Evolutionary conservation across 192 early-diverging fungal genomes (phyloP), one percentile per base, ranked within the genome.

Genomic region (Geranomyces variabilis): DNA sequence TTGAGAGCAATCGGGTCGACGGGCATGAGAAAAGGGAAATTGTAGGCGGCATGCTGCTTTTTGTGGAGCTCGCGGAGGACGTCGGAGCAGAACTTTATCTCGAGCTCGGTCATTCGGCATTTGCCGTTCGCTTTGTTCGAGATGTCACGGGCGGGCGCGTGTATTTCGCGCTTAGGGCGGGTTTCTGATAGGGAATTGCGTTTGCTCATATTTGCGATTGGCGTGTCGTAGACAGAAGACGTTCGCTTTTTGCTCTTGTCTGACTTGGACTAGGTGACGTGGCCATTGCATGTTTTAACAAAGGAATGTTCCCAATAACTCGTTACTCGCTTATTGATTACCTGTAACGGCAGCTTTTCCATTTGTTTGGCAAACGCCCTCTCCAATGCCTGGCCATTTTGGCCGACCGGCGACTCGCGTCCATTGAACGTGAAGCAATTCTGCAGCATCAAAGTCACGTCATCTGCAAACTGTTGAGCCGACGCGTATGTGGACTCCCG

Each of bases 1-100:
- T 86, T 85, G 66, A 97, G 83, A 2, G 84, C 85, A 19, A 93
- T 85, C 22, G 84, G 88, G 70, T 98, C 95, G 34, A 99, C 96
- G 9, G 97, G 95, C 59, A 85, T 81, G 53, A 81, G 63, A 63
- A 86, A 86, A 5, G 85, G 82, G 30, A 17, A 69, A 48, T 68
- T 79, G 67, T 73, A 77, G 28, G 47, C 22, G 26, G 19, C 30
- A 64, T 80, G 75, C 56, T 75, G 67, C 41, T 79, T 76, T 47
- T 79, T 77, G 48, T 59, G 41, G 9, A 86, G 66, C 59, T 86
- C 84, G 14, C 66, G 49, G 1, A 78, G 49, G 26, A 83, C 58
- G 19, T 69, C 33, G 4, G 55, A 26, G 66, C 79, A 80, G 60
- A 75, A 75, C 47, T 79, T 77, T 30, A 81, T 66, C 22, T 82